A percentile compares a stretch with the other conserved stretches of the same genome.
Conservation (phyloP, 805 yeast species). For the Wickerhamia fluorescens region DNA sequence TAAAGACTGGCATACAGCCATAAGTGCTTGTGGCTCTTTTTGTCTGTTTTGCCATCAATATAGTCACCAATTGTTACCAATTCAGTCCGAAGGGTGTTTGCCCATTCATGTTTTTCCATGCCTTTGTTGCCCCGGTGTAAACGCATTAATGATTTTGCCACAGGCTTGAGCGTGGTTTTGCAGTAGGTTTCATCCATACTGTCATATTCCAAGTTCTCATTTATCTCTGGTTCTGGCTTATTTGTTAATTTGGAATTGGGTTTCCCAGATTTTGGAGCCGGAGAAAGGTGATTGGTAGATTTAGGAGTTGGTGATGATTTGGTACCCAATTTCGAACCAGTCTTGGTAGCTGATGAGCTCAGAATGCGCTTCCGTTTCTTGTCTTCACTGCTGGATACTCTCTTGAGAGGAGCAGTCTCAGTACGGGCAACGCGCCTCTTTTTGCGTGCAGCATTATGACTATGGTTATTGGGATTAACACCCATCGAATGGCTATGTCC, state of each 20-base stretch:
- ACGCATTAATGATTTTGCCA: slow-evolving; percentile 57
- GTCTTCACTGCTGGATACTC: slow-evolving; percentile 10
- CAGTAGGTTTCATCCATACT: slow-evolving; percentile 75
- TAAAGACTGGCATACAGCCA: slow-evolving; percentile 81
- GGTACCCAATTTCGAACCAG: not conserved
- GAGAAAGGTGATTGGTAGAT: not conserved
- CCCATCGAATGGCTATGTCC: too few species aligned
- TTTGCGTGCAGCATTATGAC: slow-evolving; percentile 5
- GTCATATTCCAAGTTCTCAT: slow-evolving; percentile 47
- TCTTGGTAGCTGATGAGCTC: too few species aligned
- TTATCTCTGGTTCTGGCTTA: slow-evolving; percentile 8
- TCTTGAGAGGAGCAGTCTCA: slow-evolving; percentile 7
- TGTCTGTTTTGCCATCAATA: slow-evolving; percentile 33
- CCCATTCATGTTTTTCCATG: slow-evolving; percentile 72
- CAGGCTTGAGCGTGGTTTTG: slow-evolving; percentile 54
- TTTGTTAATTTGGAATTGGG: too few species aligned
- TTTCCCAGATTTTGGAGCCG: not conserved
- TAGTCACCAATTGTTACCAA: slow-evolving; percentile 68
- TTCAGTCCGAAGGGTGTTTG: slow-evolving; percentile 59
- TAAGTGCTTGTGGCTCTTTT: slow-evolving; percentile 47
- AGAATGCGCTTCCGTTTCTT: slow-evolving; percentile 10
- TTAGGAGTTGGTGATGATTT: not conserved
- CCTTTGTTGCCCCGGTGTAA: slow-evolving; percentile 69
- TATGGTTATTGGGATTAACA: not conserved
- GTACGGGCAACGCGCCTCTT: slow-evolving; percentile 5